Conservation (phyloP, 208 protist species). For the Trypanosoma scelopori region DNA sequence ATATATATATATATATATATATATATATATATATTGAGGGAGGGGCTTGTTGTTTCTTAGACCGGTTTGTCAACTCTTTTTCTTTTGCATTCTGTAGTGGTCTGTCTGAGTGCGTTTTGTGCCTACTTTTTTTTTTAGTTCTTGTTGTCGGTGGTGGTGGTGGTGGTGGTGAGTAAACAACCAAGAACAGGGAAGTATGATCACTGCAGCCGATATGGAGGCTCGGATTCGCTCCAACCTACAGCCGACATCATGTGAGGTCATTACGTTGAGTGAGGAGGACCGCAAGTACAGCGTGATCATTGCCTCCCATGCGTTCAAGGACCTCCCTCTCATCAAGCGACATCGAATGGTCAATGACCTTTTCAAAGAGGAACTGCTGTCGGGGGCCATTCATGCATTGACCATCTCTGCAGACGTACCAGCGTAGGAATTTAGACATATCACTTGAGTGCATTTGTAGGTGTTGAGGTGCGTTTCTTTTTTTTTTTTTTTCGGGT, state of each 20-base stretch:
- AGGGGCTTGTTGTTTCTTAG: too few species aligned
- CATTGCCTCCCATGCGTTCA: conserved; percentile 54
- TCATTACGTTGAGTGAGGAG: conserved; percentile 46
- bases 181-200: conserved; percentile 21
- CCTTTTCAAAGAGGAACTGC: conserved; percentile 69
- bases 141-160: not conserved
- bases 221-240: conserved; percentile 41
- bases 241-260: conserved; percentile 37
- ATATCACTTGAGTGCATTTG: not conserved
- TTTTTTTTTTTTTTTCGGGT: not conserved
- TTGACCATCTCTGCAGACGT: conserved; percentile 63
- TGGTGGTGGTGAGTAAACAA: not conserved
- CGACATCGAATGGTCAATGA: conserved; percentile 74
- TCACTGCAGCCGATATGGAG: conserved; percentile 26
- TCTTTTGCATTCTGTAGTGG: conserved; percentile 6
- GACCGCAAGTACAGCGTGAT: conserved; percentile 68
- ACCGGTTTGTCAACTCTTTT: conserved; percentile 11
- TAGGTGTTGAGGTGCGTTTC: not conserved
- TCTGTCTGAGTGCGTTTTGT: not conserved
- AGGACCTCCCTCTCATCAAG: conserved; percentile 53
- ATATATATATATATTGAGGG: too few species aligned
- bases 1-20: too few species aligned
- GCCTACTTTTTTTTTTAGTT: not conserved
- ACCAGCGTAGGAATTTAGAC: conserved; percentile 20
- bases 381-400: conserved; percentile 71